Base-by-base conservation (phyloP, 768 basidiomycete species). In the Mycena epipterygia region DNA sequence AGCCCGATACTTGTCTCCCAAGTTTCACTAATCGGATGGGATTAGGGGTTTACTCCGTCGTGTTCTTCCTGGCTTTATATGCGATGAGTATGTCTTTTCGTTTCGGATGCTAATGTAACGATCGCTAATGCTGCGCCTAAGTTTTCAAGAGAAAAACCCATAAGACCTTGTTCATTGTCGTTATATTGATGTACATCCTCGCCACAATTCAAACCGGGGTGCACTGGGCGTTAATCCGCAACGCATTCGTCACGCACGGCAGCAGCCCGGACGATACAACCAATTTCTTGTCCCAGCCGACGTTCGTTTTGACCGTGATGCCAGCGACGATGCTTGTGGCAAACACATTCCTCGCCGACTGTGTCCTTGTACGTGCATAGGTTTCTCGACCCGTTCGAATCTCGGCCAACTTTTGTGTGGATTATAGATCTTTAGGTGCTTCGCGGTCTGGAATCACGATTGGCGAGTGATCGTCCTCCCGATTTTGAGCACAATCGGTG, bases 391-490 rank as follows among this genome's bases (percentile, higher is more conserved):
- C 12, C 14, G 6, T 7, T 6, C 8, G 5, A 2, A 37, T 3
- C 27, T 29, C 49, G 25, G 4, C 9, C n/a, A 23, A 4, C 41
- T 37, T 21, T 46, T 16, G 39, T 35, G 16, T 25, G 19, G n/a
- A 44, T 48, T 2, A 14, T 5, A 84, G 84, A 76, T 84, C 49
- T 77, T 80, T 62, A 79, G 82, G 29, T 82, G 79, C 61, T 79
- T 61, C 44, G 70, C 79, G 32, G 62, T 84, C 27, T 83, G 79
- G 75, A 55, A 52, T 21, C 61, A 53, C 51, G 53, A 70, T 19
- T 71, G 59, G 62, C 49, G 64, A 8, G 64, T 68, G 25, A 60
- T 76, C 5, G 52, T 67, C 13, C 27, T 76, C 16, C 75, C 75
- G 19, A 49, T 52, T 3, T 33, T 76, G 29, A 64, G 67, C 48